These are phyloP conservation scores for Ceratocystis smalleyi DNA, from an alignment of 2,329 filamentous ascomycete genomes.

Conservation along the genomic window DNA sequence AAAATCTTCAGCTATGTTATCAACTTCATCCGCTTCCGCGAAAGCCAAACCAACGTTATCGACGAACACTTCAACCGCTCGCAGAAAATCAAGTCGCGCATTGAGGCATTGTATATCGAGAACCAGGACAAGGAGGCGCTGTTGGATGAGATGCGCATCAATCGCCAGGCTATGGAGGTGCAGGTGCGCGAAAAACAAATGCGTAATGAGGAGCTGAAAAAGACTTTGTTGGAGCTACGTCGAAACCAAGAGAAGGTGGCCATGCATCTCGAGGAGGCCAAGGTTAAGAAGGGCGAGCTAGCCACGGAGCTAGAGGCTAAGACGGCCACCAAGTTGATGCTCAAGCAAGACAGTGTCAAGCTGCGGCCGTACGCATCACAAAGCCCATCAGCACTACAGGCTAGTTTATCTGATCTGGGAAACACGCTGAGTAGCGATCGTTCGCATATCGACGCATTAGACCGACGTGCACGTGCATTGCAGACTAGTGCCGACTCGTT, in stretches of 20 bases:
- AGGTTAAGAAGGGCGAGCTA: slow-evolving; percentile 61
- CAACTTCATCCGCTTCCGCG: slow-evolving; percentile 95
- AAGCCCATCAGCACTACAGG: slow-evolving; percentile 69
- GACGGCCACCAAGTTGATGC: slow-evolving; percentile 50
- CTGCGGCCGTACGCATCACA: slow-evolving; percentile 83
- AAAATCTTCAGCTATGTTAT: slow-evolving; percentile 97
- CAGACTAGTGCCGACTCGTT: slow-evolving; percentile 90
- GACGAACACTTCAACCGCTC: slow-evolving; percentile 88
- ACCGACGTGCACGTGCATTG: slow-evolving; percentile 72
- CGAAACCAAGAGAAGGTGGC: slow-evolving; percentile 71
- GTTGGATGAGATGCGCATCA: slow-evolving; percentile 64
- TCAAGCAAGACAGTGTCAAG: slow-evolving; percentile 76
- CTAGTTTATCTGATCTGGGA: slow-evolving; percentile 64
- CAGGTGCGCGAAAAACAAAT: slow-evolving; percentile 72
- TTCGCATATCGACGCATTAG: slow-evolving; percentile 69
- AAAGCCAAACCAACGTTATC: slow-evolving; percentile 77
- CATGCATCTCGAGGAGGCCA: slow-evolving; percentile 66
- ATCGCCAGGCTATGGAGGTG: slow-evolving; percentile 63
- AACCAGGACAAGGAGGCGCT: slow-evolving; percentile 77
- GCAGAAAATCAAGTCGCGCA: slow-evolving; percentile 70
- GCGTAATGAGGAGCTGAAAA: slow-evolving; percentile 77
- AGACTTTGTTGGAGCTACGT: slow-evolving; percentile 61
- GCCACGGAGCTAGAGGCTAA: slow-evolving; percentile 58
- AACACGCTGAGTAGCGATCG: slow-evolving; percentile 66
- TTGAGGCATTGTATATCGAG: slow-evolving; percentile 69